A percentile compares a stretch with the other conserved stretches of the same genome.
These are phyloP conservation scores for Glycyrrhiza uralensis DNA, from an alignment of 306 rosid genomes.

Conservation along the genomic window DNA sequence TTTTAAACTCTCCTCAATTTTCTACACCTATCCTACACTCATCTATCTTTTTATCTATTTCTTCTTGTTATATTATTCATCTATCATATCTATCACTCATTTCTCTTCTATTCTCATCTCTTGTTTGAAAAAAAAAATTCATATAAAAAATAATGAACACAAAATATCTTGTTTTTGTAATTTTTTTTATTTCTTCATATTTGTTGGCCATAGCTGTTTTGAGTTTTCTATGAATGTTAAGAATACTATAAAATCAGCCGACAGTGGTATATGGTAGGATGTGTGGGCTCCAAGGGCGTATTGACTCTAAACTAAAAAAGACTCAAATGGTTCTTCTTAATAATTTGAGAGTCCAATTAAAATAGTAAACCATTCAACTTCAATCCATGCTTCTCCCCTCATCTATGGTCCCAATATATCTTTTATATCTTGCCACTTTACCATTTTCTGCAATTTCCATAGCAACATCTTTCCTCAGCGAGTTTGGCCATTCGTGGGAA, in stretches of 20 bases:
- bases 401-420: background rate
- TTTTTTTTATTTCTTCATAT: background rate
- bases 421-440: background rate
- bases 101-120: too few species aligned
- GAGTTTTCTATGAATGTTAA: constrained; percentile 9
- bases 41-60: too few species aligned
- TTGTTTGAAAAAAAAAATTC: too few species aligned
- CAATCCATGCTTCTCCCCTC: background rate
- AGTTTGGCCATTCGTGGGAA: constrained; percentile 24
- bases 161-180: background rate
- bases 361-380: constrained; percentile 5
- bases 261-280: constrained; percentile 28
- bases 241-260: constrained; percentile 30
- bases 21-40: too few species aligned
- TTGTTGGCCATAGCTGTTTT: constrained; percentile 19
- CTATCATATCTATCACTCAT: too few species aligned
- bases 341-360: constrained; percentile 18
- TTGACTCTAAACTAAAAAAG: background rate
- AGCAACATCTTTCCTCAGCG: background rate
- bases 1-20: too few species aligned
- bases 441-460: constrained; percentile 19
- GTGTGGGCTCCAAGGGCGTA: constrained; percentile 17
- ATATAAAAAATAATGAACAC: background rate
- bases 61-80: too few species aligned
- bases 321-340: background rate